Percentiles rank a stretch among this genome's conserved stretches.
Conservation (phyloP, 2,329 filamentous ascomycete species). For the Diplodia intermedia region DNA sequence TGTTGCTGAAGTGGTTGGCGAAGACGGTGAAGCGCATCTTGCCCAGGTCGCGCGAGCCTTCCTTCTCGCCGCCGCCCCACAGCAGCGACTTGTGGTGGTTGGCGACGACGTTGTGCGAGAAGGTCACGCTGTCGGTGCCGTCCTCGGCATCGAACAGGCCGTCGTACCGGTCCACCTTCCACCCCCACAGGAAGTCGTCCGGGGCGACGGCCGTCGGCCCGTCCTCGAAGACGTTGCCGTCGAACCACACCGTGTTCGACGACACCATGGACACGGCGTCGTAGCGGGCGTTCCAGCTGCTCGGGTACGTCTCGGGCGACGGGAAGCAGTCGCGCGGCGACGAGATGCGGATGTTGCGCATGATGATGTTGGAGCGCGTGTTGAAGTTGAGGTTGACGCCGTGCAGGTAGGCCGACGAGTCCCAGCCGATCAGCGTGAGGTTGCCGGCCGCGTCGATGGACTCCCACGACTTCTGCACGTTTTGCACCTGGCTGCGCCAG, state of each 20-base stretch:
- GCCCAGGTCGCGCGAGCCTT: conserved; percentile 20
- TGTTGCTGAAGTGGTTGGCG: conserved; percentile 27
- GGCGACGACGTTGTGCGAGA: conserved; percentile 29
- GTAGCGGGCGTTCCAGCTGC: conserved; percentile 23
- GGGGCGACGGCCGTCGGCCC: conserved; percentile 18
- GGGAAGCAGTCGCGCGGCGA: conserved; percentile 29
- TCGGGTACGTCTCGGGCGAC: conserved; percentile 14
- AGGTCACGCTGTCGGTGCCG: conserved; percentile 26
- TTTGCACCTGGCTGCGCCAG: conserved; percentile 24
- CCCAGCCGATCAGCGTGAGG: conserved; percentile 27
- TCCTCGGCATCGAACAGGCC: conserved; percentile 29
- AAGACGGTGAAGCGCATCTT: conserved; percentile 27
- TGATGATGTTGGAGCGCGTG: conserved; percentile 26
- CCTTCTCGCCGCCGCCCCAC: conserved; percentile 29
- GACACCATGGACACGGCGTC: conserved; percentile 28
- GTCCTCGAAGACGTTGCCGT: conserved; percentile 30
- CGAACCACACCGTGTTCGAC: conserved; percentile 19
- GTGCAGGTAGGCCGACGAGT: conserved; percentile 15
- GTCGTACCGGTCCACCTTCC: conserved; percentile 30
- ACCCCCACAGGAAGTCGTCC: conserved; percentile 13
- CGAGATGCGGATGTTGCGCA: conserved; percentile 28
- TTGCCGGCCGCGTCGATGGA: conserved; percentile 21
- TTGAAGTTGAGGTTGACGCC: conserved; percentile 29
- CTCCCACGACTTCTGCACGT: conserved; percentile 22
- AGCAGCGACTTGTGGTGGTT: conserved; percentile 30